Conservation (phyloP, 148 eudicot genomes). For the Rhododendron mucronatum region DNA sequence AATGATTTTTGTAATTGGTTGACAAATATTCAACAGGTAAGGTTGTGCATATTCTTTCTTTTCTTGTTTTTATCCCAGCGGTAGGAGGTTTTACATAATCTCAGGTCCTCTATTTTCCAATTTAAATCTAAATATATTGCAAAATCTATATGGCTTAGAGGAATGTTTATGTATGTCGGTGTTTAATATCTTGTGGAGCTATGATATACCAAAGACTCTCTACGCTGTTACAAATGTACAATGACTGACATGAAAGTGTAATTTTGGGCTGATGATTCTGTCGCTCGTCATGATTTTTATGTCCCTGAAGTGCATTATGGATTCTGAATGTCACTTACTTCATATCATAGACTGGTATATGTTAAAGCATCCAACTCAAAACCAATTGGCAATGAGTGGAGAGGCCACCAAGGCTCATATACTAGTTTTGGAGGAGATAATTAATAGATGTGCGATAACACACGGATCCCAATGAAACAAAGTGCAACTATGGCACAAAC, state of each 20-base stretch:
- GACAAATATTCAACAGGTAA: background rate
- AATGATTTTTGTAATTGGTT: background rate
- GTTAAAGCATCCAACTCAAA: too few relatives aligned
- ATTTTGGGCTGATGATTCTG: background rate
- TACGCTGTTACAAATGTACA: background rate
- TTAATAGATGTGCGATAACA: too few relatives aligned
- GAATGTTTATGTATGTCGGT: background rate
- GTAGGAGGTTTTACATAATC: background rate
- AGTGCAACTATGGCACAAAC: too few relatives aligned
- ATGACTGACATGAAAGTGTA: background rate
- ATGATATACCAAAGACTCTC: background rate
- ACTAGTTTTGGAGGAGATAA: too few relatives aligned
- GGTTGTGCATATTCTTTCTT: background rate
- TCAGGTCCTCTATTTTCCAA: slow-evolving; percentile 8
- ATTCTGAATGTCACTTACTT: background rate
- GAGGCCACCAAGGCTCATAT: too few relatives aligned
- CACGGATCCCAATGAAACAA: too few relatives aligned
- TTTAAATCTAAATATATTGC: background rate
- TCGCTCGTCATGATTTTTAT: background rate
- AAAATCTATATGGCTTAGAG: background rate
- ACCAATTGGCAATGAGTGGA: too few relatives aligned
- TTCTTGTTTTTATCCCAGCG: background rate
- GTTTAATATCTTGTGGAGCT: background rate
- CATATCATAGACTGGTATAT: background rate
- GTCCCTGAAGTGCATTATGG: background rate